These are phyloP conservation scores for Phytophthora fragariae DNA, from an alignment of 352 stramenopile genomes.

Conservation along the genomic window DNA sequence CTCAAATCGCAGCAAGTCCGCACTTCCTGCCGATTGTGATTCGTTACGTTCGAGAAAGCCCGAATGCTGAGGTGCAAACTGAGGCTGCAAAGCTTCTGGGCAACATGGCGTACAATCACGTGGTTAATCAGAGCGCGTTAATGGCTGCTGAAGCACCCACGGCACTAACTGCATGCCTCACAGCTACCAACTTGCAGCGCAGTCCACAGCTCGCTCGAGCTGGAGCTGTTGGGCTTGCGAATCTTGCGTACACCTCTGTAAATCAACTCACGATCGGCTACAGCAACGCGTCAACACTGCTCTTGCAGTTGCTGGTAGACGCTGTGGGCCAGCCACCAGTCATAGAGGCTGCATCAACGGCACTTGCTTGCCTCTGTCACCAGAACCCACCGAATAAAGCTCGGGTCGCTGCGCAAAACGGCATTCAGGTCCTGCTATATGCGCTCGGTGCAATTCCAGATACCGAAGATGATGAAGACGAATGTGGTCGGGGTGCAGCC, in stretches of 20 bases:
- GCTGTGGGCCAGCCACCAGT: slow-evolving; percentile 45
- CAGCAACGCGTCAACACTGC: slow-evolving; percentile 62
- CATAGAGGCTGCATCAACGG: slow-evolving; percentile 54
- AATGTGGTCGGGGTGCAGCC: slow-evolving; percentile 41
- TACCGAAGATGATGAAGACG: slow-evolving; percentile 33
- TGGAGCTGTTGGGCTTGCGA: slow-evolving; percentile 64
- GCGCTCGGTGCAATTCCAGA: slow-evolving; percentile 45
- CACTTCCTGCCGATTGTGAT: slow-evolving; percentile 62
- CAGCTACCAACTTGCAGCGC: slow-evolving; percentile 43
- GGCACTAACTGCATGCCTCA: slow-evolving; percentile 43
- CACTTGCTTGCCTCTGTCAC: slow-evolving; percentile 67
- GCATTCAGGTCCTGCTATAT: slow-evolving; percentile 76
- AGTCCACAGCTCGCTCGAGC: slow-evolving; percentile 50
- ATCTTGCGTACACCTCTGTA: slow-evolving; percentile 71
- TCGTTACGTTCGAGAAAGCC: slow-evolving; percentile 58
- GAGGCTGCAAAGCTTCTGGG: slow-evolving; percentile 73
- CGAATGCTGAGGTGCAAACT: slow-evolving; percentile 42
- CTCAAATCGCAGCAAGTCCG: slow-evolving; percentile 69
- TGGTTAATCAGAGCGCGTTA: slow-evolving; percentile 75
- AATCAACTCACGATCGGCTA: slow-evolving; percentile 84
- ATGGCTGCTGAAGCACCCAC: slow-evolving; percentile 68
- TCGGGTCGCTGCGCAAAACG: slow-evolving; percentile 68
- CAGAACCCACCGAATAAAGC: slow-evolving; percentile 74
- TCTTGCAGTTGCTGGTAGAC: slow-evolving; percentile 75
- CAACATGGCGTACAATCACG: slow-evolving; percentile 73